These are phyloP conservation scores for Zygosaccharomyces pseudorouxii DNA, from an alignment of 805 yeast species.

Conservation along the genomic window DNA sequence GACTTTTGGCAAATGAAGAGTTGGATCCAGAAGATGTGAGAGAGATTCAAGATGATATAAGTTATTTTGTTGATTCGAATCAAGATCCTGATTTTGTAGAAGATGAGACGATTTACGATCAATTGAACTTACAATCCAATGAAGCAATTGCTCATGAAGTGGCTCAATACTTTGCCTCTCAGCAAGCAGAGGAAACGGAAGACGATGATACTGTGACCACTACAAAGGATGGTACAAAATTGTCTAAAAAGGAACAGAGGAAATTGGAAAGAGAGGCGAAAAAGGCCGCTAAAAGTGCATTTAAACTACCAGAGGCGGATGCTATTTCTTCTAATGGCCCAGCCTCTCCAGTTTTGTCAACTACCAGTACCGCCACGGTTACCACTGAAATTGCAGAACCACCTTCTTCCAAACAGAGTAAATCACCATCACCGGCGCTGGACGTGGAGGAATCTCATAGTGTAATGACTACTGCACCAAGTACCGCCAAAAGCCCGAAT, in stretches of 20 bases:
- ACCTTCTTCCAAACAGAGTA: conserved; percentile 10
- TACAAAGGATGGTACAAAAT: conserved; percentile 21
- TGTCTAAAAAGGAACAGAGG: conserved; percentile 35
- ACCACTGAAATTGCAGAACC: conserved; percentile 10
- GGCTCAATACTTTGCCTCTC: conserved; percentile 37
- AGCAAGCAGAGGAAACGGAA: conserved; percentile 26
- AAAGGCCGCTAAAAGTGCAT: conserved; percentile 34
- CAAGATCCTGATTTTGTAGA: conserved; percentile 89
- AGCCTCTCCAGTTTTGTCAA: conserved; percentile 4
- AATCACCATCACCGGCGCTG: conserved; percentile 21
- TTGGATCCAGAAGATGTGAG: conserved; percentile 73
- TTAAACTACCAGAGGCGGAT: conserved; percentile 19
- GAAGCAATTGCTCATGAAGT: conserved; percentile 51
- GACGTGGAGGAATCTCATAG: conserved; percentile 9
- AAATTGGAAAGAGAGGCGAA: conserved; percentile 36
- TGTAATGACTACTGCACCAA: conserved; percentile 15
- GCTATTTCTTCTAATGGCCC: conserved; percentile 4
- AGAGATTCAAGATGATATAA: conserved; percentile 79
- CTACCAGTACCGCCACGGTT: conserved; percentile 8
- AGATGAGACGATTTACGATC: conserved; percentile 91
- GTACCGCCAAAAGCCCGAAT: conserved; percentile 18
- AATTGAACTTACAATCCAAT: conserved; percentile 59
- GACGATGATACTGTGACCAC: conserved; percentile 16
- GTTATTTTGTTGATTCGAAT: conserved; percentile 86
- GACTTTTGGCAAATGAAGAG: conserved; percentile 76